Evolutionary conservation across 164 flowering plant species (phyloP).

Genomic region (Euptelea pleiosperma): DNA sequence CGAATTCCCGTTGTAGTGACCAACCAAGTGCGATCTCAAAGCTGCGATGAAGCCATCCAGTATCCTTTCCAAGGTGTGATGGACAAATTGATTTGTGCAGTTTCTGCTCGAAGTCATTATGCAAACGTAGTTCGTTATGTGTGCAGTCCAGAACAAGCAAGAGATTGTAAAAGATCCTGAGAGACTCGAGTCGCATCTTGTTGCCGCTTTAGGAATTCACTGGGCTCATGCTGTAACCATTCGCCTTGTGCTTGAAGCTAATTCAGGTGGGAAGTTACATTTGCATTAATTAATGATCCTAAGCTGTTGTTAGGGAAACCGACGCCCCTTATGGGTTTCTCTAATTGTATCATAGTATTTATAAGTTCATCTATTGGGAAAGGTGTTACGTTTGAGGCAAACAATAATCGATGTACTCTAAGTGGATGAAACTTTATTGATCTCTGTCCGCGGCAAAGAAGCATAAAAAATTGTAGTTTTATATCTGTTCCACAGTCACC

Average conservation of each 20-base stretch:
- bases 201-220: constrained; percentile 75
- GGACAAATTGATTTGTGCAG: neutral
- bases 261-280: constrained; percentile 44
- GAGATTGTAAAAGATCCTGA: constrained; percentile 24
- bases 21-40: constrained; percentile 78
- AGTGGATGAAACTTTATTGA: no score
- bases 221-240: constrained; percentile 92
- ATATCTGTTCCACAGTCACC: no score
- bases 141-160: constrained; percentile 37
- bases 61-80: constrained; percentile 65
- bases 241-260: constrained; percentile 70
- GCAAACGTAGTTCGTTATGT: constrained; percentile 2
- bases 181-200: constrained; percentile 54
- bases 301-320: neutral
- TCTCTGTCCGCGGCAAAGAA: no score
- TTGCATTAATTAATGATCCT: neutral
- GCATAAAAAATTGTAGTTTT: no score
- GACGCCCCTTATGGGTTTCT: no score
- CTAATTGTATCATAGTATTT: no score
- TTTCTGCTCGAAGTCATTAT: constrained; percentile 5
- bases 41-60: constrained; percentile 33
- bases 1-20: constrained; percentile 79
- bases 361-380: no score
- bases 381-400: no score
- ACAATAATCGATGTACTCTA: no score